These are phyloP conservation scores for Ascocoryne sarcoides DNA, from an alignment of 2,329 filamentous ascomycete genomes.

Conservation along the genomic window DNA sequence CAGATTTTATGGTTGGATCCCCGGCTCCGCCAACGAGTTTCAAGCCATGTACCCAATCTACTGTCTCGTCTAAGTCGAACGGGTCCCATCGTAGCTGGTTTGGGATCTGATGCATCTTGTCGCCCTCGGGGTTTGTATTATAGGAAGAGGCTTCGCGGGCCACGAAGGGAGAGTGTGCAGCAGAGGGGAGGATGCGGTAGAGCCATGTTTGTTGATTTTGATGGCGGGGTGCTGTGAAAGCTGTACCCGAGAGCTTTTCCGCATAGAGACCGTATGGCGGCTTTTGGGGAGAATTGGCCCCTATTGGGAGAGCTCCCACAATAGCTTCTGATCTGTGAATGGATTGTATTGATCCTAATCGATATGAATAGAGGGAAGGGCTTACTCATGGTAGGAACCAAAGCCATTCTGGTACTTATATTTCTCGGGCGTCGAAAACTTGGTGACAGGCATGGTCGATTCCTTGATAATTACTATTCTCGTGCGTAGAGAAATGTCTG, in stretches of 20 bases:
- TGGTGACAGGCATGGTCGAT: conserved; percentile 50
- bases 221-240: conserved; percentile 47
- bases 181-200: conserved; percentile 46
- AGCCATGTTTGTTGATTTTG: conserved; percentile 51
- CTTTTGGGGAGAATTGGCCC: conserved; percentile 61
- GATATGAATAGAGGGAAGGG: neutral
- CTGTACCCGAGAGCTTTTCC: conserved; percentile 52
- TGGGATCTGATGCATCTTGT: conserved; percentile 57
- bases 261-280: conserved; percentile 59
- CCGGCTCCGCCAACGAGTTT: conserved; percentile 69
- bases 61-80: conserved; percentile 61
- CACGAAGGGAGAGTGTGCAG: conserved; percentile 41
- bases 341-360: conserved; percentile 6
- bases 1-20: conserved; percentile 69
- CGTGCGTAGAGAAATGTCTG: no score
- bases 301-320: conserved; percentile 54
- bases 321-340: conserved; percentile 51
- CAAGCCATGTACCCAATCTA: conserved; percentile 56
- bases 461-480: no score
- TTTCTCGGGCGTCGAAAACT: conserved; percentile 54
- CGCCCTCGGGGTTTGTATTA: conserved; percentile 31
- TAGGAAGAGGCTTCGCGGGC: conserved; percentile 37
- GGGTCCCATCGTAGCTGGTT: conserved; percentile 71
- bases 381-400: conserved; percentile 57
- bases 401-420: conserved; percentile 64